These are phyloP conservation scores for Conidiobolus incongruus DNA, from an alignment of 371 early-diverging fungal species.

Conservation along the genomic window DNA sequence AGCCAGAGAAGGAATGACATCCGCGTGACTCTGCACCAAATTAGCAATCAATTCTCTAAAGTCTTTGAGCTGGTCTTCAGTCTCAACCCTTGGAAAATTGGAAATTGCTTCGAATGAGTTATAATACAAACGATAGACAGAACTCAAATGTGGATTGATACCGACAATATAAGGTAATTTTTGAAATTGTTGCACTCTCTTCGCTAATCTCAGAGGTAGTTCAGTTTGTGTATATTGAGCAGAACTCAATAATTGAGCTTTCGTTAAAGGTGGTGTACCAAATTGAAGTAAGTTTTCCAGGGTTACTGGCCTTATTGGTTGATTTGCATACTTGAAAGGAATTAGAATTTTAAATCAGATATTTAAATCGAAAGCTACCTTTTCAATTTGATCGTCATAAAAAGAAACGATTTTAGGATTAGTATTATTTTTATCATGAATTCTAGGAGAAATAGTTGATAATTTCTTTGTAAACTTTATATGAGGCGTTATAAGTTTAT, in stretches of 20 bases:
- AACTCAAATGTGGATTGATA: conserved; percentile 65
- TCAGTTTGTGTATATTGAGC: conserved; percentile 45
- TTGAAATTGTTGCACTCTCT: conserved; percentile 59
- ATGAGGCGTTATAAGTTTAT: no score
- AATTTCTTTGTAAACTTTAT: no score
- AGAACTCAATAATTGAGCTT: conserved; percentile 16
- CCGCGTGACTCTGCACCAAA: conserved; percentile 47
- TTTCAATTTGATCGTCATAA: no score
- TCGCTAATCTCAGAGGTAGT: conserved; percentile 58
- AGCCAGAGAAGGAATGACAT: conserved; percentile 64
- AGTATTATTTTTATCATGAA: no score
- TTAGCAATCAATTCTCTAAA: conserved; percentile 42
- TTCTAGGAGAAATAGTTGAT: no score
- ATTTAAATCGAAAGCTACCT: no score
- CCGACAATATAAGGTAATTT: conserved; percentile 77
- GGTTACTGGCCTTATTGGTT: conserved; percentile 49
- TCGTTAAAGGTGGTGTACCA: conserved; percentile 27
- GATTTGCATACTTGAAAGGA: no score
- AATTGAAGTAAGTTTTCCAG: conserved; percentile 50
- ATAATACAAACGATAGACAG: conserved; percentile 55
- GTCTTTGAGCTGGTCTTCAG: conserved; percentile 17
- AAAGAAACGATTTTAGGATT: no score
- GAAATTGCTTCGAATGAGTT: conserved; percentile 51
- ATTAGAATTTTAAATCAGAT: no score
- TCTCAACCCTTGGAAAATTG: conserved; percentile 18